Evolutionary conservation across 2,329 filamentous ascomycete genomes (phyloP).

Genomic region (Alternaria alternata): DNA sequence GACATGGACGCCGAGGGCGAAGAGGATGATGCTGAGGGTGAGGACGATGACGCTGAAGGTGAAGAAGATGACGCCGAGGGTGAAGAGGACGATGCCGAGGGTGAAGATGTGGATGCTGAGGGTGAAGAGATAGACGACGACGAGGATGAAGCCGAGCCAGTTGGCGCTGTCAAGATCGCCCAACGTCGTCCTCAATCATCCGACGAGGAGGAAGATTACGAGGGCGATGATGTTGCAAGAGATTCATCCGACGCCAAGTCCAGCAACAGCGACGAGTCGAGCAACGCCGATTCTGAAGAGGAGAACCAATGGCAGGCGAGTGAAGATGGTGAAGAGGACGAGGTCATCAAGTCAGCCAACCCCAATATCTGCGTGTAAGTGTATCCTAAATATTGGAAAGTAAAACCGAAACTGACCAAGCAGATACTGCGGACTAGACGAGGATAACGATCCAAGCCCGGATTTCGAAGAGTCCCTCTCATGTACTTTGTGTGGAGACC

Average conservation of each 20-base stretch:
- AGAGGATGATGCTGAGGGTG: conserved; percentile 54
- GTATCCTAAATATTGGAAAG: neutral
- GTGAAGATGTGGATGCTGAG: conserved; percentile 54
- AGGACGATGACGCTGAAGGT: conserved; percentile 58
- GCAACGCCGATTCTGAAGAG: conserved; percentile 61
- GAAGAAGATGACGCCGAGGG: conserved; percentile 54
- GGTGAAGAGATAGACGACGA: conserved; percentile 61
- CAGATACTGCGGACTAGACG: conserved; percentile 83
- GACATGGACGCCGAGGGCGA: conserved; percentile 59
- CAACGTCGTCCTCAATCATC: conserved; percentile 40
- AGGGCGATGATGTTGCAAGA: conserved; percentile 51
- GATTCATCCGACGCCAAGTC: conserved; percentile 50
- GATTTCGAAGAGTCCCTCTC: conserved; percentile 82
- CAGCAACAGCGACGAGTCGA: conserved; percentile 52
- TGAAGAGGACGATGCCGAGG: conserved; percentile 45
- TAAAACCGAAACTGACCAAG: conserved; percentile 21
- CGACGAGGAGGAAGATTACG: conserved; percentile 52
- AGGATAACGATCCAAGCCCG: conserved; percentile 81
- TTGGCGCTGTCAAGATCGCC: conserved; percentile 53
- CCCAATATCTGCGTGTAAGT: conserved; percentile 72
- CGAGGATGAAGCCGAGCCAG: conserved; percentile 58
- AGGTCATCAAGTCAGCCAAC: conserved; percentile 58
- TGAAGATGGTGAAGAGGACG: conserved; percentile 65
- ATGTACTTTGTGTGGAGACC: conserved; percentile 80
- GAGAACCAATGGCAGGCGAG: conserved; percentile 63